Conservation (phyloP, 169 alveolate genomes). For the Theileria sp. region DNA sequence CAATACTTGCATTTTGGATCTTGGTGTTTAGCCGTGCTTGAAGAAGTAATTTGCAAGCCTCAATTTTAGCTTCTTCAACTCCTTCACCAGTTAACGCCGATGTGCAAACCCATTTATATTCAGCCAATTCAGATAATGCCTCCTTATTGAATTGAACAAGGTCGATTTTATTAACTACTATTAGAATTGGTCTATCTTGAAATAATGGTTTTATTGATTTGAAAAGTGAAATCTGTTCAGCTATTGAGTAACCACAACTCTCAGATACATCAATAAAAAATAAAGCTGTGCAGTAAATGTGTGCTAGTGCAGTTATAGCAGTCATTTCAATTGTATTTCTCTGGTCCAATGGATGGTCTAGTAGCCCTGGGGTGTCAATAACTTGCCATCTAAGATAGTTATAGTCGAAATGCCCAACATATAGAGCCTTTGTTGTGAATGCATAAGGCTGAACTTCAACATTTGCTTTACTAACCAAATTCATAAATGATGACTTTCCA, state of each 20-base stretch:
- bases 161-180: slow-evolving; percentile 94
- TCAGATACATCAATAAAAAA: slow-evolving; percentile 94
- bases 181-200: slow-evolving; percentile 91
- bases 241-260: slow-evolving; percentile 94
- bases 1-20: slow-evolving; percentile 32
- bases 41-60: slow-evolving; percentile 84
- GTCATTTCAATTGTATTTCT: slow-evolving; percentile 98
- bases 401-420: slow-evolving; percentile 99
- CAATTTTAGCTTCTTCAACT: slow-evolving; percentile 85
- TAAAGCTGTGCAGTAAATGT: slow-evolving; percentile 83
- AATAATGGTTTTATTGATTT: slow-evolving; percentile 92
- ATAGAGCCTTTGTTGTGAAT: slow-evolving; percentile 98
- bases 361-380: slow-evolving; percentile 99
- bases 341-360: slow-evolving; percentile 97
- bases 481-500: slow-evolving; percentile 97
- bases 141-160: slow-evolving; percentile 81
- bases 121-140: slow-evolving; percentile 76
- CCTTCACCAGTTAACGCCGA: slow-evolving; percentile 83
- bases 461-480: slow-evolving; percentile 94
- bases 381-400: slow-evolving; percentile 96
- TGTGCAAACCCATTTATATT: slow-evolving; percentile 64
- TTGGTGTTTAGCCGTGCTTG: slow-evolving; percentile 69
- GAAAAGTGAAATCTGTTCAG: slow-evolving; percentile 89
- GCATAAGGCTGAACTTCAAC: slow-evolving; percentile 98
- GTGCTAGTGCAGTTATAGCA: slow-evolving; percentile 98